phyloP scores from a whole-genome alignment of 805 yeast genomes.

The Clavispora carvajalis region DNA sequence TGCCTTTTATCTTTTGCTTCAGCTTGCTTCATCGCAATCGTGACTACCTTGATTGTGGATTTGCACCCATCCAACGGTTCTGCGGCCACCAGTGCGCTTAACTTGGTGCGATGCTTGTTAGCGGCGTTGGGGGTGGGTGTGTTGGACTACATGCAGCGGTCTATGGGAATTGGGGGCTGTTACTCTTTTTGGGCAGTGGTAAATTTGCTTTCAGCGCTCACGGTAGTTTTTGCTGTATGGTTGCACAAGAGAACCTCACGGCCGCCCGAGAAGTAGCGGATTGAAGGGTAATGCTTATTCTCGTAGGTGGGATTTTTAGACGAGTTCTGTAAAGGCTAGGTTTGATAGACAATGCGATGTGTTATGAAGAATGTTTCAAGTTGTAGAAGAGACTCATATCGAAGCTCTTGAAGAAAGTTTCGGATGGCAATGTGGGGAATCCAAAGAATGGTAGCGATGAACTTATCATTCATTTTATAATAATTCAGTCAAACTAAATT shows the following conservation, averaged over 20 bases:
- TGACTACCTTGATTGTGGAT: slow-evolving; percentile 71
- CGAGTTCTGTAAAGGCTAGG: too few species aligned
- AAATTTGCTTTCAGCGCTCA: not conserved
- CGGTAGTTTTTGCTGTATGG: not conserved
- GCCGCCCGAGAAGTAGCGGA: too few species aligned
- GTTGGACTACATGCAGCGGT: slow-evolving; percentile 50
- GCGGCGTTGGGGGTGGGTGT: slow-evolving; percentile 71
- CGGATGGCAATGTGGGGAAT: too few species aligned
- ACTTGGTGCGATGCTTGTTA: slow-evolving; percentile 65
- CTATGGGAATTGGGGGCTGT: slow-evolving; percentile 68
- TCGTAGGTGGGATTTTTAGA: too few species aligned
- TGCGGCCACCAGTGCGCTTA: slow-evolving; percentile 68
- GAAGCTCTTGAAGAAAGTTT: too few species aligned
- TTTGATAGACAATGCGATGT: too few species aligned
- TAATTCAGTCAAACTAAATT: too few species aligned
- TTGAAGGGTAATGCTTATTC: too few species aligned
- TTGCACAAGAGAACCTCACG: not conserved
- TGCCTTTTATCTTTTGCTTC: slow-evolving; percentile 56
- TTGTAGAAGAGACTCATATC: too few species aligned
- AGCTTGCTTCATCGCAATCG: slow-evolving; percentile 51
- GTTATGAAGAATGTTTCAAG: too few species aligned
- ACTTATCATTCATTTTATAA: too few species aligned
- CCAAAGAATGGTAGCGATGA: too few species aligned
- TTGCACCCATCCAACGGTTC: slow-evolving; percentile 66
- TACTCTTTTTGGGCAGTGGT: slow-evolving; percentile 45